phyloP scores from a whole-genome alignment of 768 basidiomycete genomes.

The Pleurotus cornucopiae region DNA sequence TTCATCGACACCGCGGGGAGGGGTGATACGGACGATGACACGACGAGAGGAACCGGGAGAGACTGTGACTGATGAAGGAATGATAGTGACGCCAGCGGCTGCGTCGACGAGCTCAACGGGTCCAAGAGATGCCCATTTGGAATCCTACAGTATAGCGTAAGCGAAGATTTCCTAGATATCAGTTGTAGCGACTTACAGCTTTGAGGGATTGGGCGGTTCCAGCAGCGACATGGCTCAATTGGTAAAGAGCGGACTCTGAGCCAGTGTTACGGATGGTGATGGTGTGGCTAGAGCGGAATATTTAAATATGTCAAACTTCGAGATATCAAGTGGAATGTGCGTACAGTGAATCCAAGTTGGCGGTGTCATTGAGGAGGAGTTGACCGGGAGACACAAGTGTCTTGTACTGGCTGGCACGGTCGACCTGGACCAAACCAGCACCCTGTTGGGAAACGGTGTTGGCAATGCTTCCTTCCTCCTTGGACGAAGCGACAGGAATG shows the following conservation, averaged over 20 bases:
- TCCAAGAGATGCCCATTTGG: constrained; percentile 26
- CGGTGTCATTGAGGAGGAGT: constrained; percentile 61
- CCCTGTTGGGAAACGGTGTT: constrained; percentile 53
- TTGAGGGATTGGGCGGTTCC: constrained; percentile 46
- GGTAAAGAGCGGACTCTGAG: constrained; percentile 25
- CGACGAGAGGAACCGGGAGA: constrained; percentile 4
- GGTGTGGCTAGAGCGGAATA: constrained; percentile 29
- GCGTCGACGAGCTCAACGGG: constrained; percentile 12
- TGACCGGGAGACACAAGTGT: constrained; percentile 52
- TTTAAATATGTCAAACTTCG: background rate
- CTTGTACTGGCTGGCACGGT: constrained; percentile 48
- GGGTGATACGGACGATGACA: background rate
- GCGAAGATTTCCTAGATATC: background rate
- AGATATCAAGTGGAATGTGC: constrained; percentile 15
- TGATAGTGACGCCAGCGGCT: constrained; percentile 8
- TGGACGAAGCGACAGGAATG: constrained; percentile 33
- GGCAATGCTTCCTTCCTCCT: constrained; percentile 43
- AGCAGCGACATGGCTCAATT: constrained; percentile 49
- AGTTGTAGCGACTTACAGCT: constrained; percentile 24
- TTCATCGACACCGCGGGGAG: constrained; percentile 26
- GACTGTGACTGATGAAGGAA: constrained; percentile 8
- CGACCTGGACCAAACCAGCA: constrained; percentile 54
- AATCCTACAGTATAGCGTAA: constrained; percentile 22
- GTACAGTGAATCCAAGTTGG: constrained; percentile 41
- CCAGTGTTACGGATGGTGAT: constrained; percentile 52